Evolutionary conservation across 176 grass and related monocot genomes (phyloP).

Genomic region (Echinochloa phyllopogon): DNA sequence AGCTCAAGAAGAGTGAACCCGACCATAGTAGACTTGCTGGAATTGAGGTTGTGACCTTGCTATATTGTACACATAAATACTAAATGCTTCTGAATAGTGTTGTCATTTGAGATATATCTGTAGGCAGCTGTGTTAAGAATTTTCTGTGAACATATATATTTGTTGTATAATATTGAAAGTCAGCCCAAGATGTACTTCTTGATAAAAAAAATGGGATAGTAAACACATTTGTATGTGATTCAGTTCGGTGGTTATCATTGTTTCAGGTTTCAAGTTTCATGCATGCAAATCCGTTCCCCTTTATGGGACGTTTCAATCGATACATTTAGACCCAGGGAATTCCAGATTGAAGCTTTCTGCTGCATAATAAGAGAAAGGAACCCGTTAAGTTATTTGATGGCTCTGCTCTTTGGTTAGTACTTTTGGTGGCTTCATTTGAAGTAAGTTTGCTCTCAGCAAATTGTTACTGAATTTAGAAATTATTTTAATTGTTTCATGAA

Average conservation of each 20-base stretch:
- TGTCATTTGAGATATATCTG: constrained; percentile 31
- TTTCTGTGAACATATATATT: constrained; percentile 50
- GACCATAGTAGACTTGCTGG: background rate
- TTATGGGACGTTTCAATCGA: constrained; percentile 10
- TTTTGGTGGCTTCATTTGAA: constrained; percentile 42
- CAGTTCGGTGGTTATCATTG: constrained; percentile 33
- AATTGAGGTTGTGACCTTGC: constrained; percentile 40
- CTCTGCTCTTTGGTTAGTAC: constrained; percentile 31
- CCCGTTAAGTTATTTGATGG: constrained; percentile 14
- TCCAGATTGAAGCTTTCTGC: background rate
- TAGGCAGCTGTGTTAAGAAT: constrained; percentile 33
- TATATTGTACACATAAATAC: constrained; percentile 45
- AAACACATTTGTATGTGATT: constrained; percentile 40
- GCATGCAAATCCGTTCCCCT: constrained; percentile 24
- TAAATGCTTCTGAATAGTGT: constrained; percentile 41
- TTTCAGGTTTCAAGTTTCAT: constrained; percentile 45
- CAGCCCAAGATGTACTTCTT: constrained; percentile 35
- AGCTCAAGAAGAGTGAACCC: constrained; percentile 44
- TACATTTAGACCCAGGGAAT: constrained; percentile 5
- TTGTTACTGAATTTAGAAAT: constrained; percentile 13
- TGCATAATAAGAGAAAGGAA: constrained; percentile 26
- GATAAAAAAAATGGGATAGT: constrained; percentile 33
- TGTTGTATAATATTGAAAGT: constrained; percentile 47
- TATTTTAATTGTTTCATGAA: constrained; percentile 30
- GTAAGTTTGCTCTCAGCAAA: constrained; percentile 38